Percentiles rank a stretch among this genome's conserved stretches.
These are phyloP conservation scores for Pleurotus djamor DNA, from an alignment of 768 basidiomycete species.

Conservation along the genomic window DNA sequence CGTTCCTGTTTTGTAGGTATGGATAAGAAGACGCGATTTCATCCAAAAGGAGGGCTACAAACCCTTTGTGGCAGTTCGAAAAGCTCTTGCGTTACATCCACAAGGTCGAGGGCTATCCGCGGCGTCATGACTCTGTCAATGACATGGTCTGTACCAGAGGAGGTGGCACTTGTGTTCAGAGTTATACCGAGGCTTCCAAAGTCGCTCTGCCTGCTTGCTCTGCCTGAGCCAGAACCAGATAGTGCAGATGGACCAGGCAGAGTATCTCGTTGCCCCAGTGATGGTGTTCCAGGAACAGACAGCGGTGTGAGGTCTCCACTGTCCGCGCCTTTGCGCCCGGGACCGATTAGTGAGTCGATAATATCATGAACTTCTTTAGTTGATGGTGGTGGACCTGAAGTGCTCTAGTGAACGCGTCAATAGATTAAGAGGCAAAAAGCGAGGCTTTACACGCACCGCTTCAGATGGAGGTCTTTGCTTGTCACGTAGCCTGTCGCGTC, in stretches of 20 bases:
- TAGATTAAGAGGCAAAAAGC: background rate
- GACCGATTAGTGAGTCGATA: conserved; percentile 58
- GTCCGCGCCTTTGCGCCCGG: conserved; percentile 40
- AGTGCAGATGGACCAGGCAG: conserved; percentile 32
- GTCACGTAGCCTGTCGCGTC: conserved; percentile 67
- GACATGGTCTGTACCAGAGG: conserved; percentile 63
- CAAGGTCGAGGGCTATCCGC: conserved; percentile 70
- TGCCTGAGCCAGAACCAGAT: conserved; percentile 49
- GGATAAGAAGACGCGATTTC: background rate
- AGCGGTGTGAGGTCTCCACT: conserved; percentile 68
- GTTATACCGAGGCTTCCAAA: conserved; percentile 39
- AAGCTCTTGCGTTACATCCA: conserved; percentile 87
- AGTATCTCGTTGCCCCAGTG: conserved; percentile 32
- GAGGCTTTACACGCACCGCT: conserved; percentile 19
- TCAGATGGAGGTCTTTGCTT: conserved; percentile 38
- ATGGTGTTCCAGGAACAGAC: conserved; percentile 72
- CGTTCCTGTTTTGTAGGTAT: conserved; percentile 49
- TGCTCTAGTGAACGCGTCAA: conserved; percentile 13
- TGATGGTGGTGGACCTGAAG: conserved; percentile 34
- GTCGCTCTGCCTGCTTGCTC: conserved; percentile 73
- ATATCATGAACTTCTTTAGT: conserved; percentile 68
- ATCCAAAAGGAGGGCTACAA: conserved; percentile 10
- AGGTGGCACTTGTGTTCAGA: conserved; percentile 43
- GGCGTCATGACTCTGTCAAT: conserved; percentile 69
- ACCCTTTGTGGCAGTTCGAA: conserved; percentile 91